phyloP scores from a whole-genome alignment of 1,284 basidiomycete genomes.

The Dichomitus squalens region DNA sequence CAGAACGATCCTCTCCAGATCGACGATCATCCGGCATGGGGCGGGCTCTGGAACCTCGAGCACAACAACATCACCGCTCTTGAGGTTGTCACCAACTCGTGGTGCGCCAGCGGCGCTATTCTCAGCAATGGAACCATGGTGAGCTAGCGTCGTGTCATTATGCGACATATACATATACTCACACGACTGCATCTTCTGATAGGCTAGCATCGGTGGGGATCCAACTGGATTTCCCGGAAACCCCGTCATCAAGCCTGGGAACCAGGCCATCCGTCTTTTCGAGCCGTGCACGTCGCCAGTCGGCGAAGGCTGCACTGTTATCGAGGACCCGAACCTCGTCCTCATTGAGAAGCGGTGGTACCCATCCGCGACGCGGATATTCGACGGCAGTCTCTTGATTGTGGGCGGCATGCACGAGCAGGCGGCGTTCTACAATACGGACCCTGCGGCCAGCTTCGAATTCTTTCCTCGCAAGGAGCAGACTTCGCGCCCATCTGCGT shows the following conservation, averaged over 20 bases:
- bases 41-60: slow-evolving; percentile 27
- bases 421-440: slow-evolving; percentile 40
- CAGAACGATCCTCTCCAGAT: slow-evolving; percentile 31
- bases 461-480: slow-evolving; percentile 55
- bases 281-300: slow-evolving; percentile 37
- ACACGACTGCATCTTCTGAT: neutral
- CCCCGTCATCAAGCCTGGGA: slow-evolving; percentile 29
- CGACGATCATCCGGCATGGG: slow-evolving; percentile 3
- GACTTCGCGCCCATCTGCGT: slow-evolving; percentile 45
- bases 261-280: slow-evolving; percentile 38
- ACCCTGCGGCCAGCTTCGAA: slow-evolving; percentile 50
- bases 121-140: slow-evolving; percentile 52
- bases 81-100: slow-evolving; percentile 10
- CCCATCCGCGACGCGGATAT: slow-evolving; percentile 41
- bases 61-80: slow-evolving; percentile 20
- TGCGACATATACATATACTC: neutral
- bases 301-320: slow-evolving; percentile 39
- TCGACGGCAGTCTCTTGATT: slow-evolving; percentile 43
- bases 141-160: slow-evolving; percentile 3
- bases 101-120: slow-evolving; percentile 33
- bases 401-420: slow-evolving; percentile 41
- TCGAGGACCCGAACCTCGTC: slow-evolving; percentile 41
- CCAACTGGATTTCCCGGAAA: slow-evolving; percentile 42
- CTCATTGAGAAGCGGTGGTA: slow-evolving; percentile 43
- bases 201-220: slow-evolving; percentile 47